Conservation (phyloP, 352 stramenopile genomes). For the Phytophthora crassamura region DNA sequence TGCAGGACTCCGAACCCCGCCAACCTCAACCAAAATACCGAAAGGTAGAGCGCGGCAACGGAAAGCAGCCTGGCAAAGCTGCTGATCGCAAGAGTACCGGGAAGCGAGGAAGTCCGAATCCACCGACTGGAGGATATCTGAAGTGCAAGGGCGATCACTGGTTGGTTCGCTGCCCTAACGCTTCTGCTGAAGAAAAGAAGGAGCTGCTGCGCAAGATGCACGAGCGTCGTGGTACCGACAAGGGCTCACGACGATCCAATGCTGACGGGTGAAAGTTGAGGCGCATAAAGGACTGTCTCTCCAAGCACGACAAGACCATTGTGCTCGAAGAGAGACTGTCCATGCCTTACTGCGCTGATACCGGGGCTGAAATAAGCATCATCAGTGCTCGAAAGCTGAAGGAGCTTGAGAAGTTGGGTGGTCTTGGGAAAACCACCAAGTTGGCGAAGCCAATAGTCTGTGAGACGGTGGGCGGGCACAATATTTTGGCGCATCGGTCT, state of each 20-base stretch:
- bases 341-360: constrained; percentile 26
- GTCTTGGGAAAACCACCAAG: constrained; percentile 12
- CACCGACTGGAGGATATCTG: constrained; percentile 14
- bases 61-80: no score
- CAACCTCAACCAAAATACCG: no score
- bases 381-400: constrained; percentile 24
- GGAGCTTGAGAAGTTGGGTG: constrained; percentile 14
- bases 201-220: constrained; percentile 9
- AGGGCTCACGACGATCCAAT: neutral
- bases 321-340: constrained; percentile 20
- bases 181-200: constrained; percentile 21
- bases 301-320: constrained; percentile 19
- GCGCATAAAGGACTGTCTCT: constrained; percentile 24
- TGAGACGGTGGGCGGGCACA: no score
- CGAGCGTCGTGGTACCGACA: constrained; percentile 9
- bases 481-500: no score
- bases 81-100: neutral
- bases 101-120: neutral
- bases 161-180: constrained; percentile 5
- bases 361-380: constrained; percentile 19
- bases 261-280: constrained; percentile 17
- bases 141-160: constrained; percentile 25
- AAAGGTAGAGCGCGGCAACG: no score
- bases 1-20: no score
- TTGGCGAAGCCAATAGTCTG: constrained; percentile 5